Evolutionary conservation across 257 asterid species (phyloP).

Genomic region (Ilex asprella): DNA sequence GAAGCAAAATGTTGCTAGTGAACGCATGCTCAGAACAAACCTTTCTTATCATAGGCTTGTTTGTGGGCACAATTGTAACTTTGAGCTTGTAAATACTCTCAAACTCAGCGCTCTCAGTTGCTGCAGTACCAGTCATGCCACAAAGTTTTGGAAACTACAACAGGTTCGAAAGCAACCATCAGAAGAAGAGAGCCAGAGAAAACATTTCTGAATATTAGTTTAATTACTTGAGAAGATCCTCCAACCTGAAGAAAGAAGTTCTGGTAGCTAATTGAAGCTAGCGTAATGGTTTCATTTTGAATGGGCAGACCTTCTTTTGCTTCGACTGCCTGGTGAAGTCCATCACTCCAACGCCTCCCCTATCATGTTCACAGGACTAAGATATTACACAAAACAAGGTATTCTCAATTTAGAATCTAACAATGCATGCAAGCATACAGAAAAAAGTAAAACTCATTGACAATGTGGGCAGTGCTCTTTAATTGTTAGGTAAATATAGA

Average conservation of each 20-base stretch:
- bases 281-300: constrained; percentile 93
- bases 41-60: constrained; percentile 98
- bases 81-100: constrained; percentile 98
- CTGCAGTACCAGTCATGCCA: constrained; percentile 99
- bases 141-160: constrained; percentile 95
- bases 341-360: constrained; percentile 99
- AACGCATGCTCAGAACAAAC: constrained; percentile 31
- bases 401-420: too few relatives aligned
- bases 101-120: constrained; percentile 95
- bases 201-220: constrained; percentile 3
- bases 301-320: constrained; percentile 95
- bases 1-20: constrained; percentile 6
- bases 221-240: constrained; percentile 16
- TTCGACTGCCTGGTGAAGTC: constrained; percentile 99
- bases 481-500: too few relatives aligned
- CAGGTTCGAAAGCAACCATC: constrained; percentile 24
- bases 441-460: too few relatives aligned
- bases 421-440: too few relatives aligned
- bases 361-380: constrained; percentile 10
- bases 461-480: too few relatives aligned
- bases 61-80: constrained; percentile 96
- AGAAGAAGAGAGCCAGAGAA: constrained; percentile 14
- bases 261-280: constrained; percentile 98
- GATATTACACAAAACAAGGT: too few relatives aligned
- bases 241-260: constrained; percentile 98